A percentile compares a stretch with the other conserved stretches of the same genome.
phyloP scores from a whole-genome alignment of 495 filamentous ascomycete species.

The Talaromyces ruber region DNA sequence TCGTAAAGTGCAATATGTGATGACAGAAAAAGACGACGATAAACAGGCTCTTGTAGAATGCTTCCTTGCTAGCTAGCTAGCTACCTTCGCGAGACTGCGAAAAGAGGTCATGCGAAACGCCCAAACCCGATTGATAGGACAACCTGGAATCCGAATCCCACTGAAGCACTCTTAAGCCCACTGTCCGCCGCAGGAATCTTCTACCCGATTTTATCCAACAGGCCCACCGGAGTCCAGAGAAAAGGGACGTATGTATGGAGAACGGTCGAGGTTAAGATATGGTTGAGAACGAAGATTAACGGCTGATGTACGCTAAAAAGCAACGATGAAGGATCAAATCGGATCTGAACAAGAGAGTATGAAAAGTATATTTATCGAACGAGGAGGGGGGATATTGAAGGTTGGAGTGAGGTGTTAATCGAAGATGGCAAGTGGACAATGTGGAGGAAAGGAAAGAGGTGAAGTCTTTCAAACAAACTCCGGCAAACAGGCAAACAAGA shows the following conservation, averaged over 20 bases:
- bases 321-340: background rate
- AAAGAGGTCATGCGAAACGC: constrained; percentile 16
- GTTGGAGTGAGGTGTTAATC: background rate
- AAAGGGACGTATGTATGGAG: background rate
- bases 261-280: background rate
- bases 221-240: background rate
- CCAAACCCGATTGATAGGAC: constrained; percentile 5
- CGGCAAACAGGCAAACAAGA: background rate
- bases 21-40: constrained; percentile 9
- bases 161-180: background rate
- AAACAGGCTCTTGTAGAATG: constrained; percentile 41
- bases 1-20: constrained; percentile 29
- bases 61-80: constrained; percentile 49
- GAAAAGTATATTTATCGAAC: constrained; percentile 4
- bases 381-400: background rate
- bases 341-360: background rate
- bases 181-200: background rate
- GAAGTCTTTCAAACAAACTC: background rate
- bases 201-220: constrained; percentile 1
- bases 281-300: background rate
- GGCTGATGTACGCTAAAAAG: constrained; percentile 9
- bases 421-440: background rate
- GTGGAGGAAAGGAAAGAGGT: background rate
- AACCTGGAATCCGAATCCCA: background rate
- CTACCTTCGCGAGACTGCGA: constrained; percentile 38